Base-by-base conservation (phyloP, 163 green algal genomes). In the Prototheca stagnorum region DNA sequence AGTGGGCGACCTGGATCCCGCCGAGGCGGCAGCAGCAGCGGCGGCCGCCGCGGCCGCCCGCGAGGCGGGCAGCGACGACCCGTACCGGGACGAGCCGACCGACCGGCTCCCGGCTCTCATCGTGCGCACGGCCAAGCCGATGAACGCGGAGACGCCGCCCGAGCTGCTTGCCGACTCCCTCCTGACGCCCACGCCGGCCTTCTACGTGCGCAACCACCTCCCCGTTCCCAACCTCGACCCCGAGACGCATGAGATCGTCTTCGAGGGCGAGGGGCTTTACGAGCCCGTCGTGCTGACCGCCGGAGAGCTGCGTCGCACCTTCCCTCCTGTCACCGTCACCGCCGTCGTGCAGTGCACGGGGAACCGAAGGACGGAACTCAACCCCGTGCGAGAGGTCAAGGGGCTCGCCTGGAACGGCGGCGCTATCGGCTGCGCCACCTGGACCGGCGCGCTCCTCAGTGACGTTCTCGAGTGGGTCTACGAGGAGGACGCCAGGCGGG, bases 171-270 rank as follows among this genome's bases (percentile, higher is more conserved):
- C 57, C 0, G 72, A 48, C 25, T 44, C 48, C n/a, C 46, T 72
- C 9, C 52, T 88, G 27, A 94, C 84, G 0, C 73, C 83, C 41
- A 80, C 59, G 24, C 74, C 87, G 16, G 51, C 92, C 1, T 89
- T 90, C 52, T 94, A 82, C 54, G 68, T 90, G 31, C 62, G 84
- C n/a, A 80, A 94, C 59, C 84, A 94, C 67, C 62, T 92, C 43
- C 79, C 84, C 0, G 80, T 91, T 23, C 84, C 83, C 0, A 48
- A 74, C 5, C 59, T 90, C 15, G 61, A 84, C 20, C 16, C 24
- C 0, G 53, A 54, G 2, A 52, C 47, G 2, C 85, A 77, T 47
- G 33, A 31, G 28, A 40, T 72, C 29, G 19, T 39, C 19, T 45
- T 78, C 15, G 65, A 76, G 33, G 81, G 80, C 21, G 70, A 83